Base-by-base conservation (phyloP, 2,329 filamentous ascomycete genomes). In the Talaromyces islandicus region DNA sequence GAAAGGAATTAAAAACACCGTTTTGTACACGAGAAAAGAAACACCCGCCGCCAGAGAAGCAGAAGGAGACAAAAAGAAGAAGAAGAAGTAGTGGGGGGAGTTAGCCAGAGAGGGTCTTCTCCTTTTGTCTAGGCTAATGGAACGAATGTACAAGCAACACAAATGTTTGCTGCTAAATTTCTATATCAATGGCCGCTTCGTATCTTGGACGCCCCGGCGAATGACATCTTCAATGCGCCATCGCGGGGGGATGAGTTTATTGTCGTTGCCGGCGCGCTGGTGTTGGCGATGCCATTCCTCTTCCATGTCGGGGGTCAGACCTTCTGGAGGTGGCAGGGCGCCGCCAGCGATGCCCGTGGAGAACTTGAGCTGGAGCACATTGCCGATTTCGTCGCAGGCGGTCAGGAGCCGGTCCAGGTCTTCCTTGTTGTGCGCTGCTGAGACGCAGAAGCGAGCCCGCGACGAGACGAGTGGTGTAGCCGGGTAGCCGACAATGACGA, bases 401-500 rank as follows among this genome's bases (percentile, higher is more conserved):
- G 86, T 83, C 56, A 99, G 80, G 61, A 99, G 80, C 54, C 93
- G 87, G 75, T 99, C 94, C 69, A 99, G 84, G 73, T 99, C 94
- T 56, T 99, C 94, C 81, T 99, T 99, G 77, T 95, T 99, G 80
- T 99, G 94, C 1, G 94, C 91, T 2, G 94, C 88, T 3, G 92
- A 96, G 57, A 99, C 87, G 73, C 94, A 99, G 85, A 99, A 97
- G 54, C 94, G 89, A 56, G 91, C 94, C 64, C 94, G 89, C 21
- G 93, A 97, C 63, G 90, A 95, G 68, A 97, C 95, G 52, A 99
- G 84, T 1, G 94, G 94, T 2, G 94, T 99, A 9, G 93, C 94
- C 6, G 94, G 94, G 73, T 99, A 99, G 57, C 93, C 94, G 63
- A 99, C 94, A 52, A 99, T 91, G 43, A 99, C 94, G 56, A 97